A percentile compares a stretch with the other conserved stretches of the same genome.
These are phyloP conservation scores for Chaetomiaceae sp. DNA, from an alignment of 2,329 filamentous ascomycete species.

Conservation along the genomic window DNA sequence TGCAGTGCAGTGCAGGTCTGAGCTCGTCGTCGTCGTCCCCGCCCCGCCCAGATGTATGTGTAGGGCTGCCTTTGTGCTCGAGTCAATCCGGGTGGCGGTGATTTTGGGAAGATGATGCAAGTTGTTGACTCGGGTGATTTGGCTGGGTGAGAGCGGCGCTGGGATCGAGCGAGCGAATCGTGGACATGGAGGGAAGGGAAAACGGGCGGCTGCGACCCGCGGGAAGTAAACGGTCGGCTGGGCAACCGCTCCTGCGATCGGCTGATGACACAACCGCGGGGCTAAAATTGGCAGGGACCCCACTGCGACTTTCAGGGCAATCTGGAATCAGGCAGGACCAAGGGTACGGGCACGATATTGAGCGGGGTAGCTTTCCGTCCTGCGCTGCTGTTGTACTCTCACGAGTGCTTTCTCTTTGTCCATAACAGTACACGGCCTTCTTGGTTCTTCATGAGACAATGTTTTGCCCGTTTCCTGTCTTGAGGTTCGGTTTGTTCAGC, in stretches of 20 bases:
- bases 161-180: slow-evolving; percentile 4
- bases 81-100: slow-evolving; percentile 5
- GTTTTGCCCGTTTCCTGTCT: neutral
- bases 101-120: slow-evolving; percentile 7
- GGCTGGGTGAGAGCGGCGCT: slow-evolving; percentile 4
- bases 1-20: neutral
- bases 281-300: slow-evolving; percentile 14
- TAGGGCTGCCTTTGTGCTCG: neutral
- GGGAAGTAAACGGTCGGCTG: slow-evolving; percentile 26
- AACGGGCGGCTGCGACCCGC: slow-evolving; percentile 11
- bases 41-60: slow-evolving; percentile 11
- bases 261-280: slow-evolving; percentile 21
- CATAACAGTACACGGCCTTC: no score
- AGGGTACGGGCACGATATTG: neutral
- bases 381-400: neutral
- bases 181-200: slow-evolving; percentile 10
- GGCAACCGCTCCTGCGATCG: slow-evolving; percentile 21
- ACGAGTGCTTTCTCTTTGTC: neutral
- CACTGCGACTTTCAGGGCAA: slow-evolving; percentile 4
- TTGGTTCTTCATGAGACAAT: neutral
- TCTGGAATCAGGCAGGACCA: slow-evolving; percentile 1
- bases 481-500: neutral
- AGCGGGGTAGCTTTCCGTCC: neutral
- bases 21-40: slow-evolving; percentile 7
- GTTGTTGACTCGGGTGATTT: slow-evolving; percentile 7